A percentile compares a stretch with the other conserved stretches of the same genome.
Evolutionary conservation across 495 filamentous ascomycete species (phyloP).

Genomic region (Aspergillus coremiiformis): DNA sequence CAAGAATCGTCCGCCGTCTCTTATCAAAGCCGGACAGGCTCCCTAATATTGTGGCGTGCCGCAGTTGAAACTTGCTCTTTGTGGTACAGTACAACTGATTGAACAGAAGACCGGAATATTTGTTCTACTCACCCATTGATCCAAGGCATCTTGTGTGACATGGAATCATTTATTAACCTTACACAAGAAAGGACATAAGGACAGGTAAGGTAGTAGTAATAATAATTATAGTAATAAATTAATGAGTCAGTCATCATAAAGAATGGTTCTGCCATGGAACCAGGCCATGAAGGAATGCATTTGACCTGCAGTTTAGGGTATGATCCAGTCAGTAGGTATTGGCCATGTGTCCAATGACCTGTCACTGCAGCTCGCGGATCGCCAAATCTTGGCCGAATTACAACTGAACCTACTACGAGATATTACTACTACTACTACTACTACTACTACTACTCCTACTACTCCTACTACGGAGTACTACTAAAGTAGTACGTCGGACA

Average conservation of each 20-base stretch:
- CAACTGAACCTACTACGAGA: too few species aligned
- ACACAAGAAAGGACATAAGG: neutral
- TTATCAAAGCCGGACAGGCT: neutral
- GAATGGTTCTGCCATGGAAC: neutral
- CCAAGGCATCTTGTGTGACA: neutral
- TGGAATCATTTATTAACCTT: neutral
- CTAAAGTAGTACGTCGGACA: neutral
- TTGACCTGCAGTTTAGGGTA: neutral
- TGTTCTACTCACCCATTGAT: neutral
- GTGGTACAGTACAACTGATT: neutral
- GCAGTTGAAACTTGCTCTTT: neutral
- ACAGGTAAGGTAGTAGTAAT: neutral
- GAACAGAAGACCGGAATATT: neutral
- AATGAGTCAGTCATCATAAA: neutral
- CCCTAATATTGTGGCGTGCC: neutral
- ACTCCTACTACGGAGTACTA: neutral
- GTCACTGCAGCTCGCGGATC: neutral
- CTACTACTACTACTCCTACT: too few species aligned
- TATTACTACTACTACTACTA: too few species aligned
- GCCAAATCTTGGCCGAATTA: neutral
- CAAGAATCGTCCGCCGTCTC: neutral
- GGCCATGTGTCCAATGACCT: neutral
- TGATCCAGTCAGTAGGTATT: neutral
- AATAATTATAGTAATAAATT: neutral
- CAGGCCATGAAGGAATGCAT: neutral